Conservation (phyloP, 371 early-diverging fungal species). For the Aphelidium insulamus region DNA sequence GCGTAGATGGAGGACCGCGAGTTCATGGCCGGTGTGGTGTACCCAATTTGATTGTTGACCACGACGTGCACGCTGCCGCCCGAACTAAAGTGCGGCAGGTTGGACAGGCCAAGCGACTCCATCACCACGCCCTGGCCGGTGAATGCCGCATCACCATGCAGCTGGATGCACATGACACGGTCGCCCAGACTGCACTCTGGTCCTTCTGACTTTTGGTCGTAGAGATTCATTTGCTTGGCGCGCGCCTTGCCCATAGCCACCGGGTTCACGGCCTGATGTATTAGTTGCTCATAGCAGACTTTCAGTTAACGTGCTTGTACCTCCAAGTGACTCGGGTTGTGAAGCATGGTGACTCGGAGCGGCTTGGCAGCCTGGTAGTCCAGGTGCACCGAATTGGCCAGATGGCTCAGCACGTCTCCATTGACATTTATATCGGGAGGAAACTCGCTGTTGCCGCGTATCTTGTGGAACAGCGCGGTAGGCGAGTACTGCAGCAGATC, state of each 20-base stretch:
- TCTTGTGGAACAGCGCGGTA: conserved; percentile 66
- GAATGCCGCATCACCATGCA: conserved; percentile 88
- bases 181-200: conserved; percentile 57
- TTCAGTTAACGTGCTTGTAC: conserved; percentile 6
- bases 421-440: conserved; percentile 46
- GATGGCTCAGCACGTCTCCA: conserved; percentile 79
- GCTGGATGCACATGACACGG: conserved; percentile 65
- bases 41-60: conserved; percentile 93
- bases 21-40: conserved; percentile 79
- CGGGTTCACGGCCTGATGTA: conserved; percentile 59
- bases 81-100: conserved; percentile 71
- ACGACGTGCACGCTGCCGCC: conserved; percentile 89
- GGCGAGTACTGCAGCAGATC: conserved; percentile 57
- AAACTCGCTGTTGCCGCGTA: conserved; percentile 73
- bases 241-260: conserved; percentile 83
- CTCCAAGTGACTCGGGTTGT: conserved; percentile 86
- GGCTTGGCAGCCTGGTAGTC: conserved; percentile 29
- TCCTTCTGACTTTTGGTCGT: conserved; percentile 28
- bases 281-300: not conserved
- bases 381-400: conserved; percentile 49
- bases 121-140: conserved; percentile 78
- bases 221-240: conserved; percentile 68
- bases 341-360: conserved; percentile 59
- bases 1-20: conserved; percentile 75
- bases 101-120: conserved; percentile 79